Evolutionary conservation across 768 basidiomycete species (phyloP).

Genomic region (Multifurca ochricompacta): DNA sequence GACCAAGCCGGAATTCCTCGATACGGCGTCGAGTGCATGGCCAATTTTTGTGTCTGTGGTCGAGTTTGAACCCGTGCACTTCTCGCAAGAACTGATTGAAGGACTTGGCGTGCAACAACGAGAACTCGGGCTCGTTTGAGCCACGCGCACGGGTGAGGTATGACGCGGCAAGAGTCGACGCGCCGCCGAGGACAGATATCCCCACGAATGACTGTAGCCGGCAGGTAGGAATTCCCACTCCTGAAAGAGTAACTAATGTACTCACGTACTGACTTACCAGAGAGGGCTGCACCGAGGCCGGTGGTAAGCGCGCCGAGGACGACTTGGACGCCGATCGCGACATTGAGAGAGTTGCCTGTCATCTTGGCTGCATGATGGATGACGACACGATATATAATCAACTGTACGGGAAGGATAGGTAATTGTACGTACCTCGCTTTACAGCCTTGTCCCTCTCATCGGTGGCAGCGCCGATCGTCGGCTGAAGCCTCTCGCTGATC

Average conservation of each 20-base stretch:
- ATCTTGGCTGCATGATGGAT: slow-evolving; percentile 14
- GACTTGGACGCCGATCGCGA: slow-evolving; percentile 25
- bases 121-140: too few relatives aligned
- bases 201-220: slow-evolving; percentile 25
- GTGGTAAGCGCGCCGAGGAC: slow-evolving; percentile 25
- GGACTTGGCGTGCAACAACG: too few relatives aligned
- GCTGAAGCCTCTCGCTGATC: slow-evolving; percentile 7
- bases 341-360: slow-evolving; percentile 22
- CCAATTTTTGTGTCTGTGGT: too few relatives aligned
- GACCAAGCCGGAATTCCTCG: too few relatives aligned
- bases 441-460: slow-evolving; percentile 1
- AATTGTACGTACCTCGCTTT: neutral
- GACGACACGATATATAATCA: neutral
- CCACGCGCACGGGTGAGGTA: too few relatives aligned
- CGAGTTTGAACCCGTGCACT: too few relatives aligned
- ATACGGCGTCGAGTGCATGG: too few relatives aligned
- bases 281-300: slow-evolving; percentile 20
- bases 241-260: too few relatives aligned
- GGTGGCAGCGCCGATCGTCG: slow-evolving; percentile 4
- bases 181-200: slow-evolving; percentile 39
- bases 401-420: neutral
- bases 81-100: too few relatives aligned
- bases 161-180: slow-evolving; percentile 37
- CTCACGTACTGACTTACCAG: slow-evolving; percentile 18
- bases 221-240: neutral